These are phyloP conservation scores for Xylariales sp. DNA, from an alignment of 2,329 filamentous ascomycete genomes.

Conservation along the genomic window DNA sequence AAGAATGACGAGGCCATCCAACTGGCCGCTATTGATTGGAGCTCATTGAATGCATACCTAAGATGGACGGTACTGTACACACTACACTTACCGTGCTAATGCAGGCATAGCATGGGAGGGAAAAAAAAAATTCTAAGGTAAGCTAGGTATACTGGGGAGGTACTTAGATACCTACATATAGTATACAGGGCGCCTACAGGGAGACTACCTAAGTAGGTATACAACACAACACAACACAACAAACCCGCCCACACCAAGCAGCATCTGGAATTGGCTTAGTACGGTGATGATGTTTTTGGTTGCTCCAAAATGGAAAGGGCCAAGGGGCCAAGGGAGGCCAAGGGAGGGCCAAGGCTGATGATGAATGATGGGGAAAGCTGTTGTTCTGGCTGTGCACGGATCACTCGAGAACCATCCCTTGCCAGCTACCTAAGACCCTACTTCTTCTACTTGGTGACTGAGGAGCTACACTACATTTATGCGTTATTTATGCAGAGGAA, in stretches of 20 bases:
- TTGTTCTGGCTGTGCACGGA: constrained; percentile 17
- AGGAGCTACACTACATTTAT: no score
- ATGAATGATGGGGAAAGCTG: neutral
- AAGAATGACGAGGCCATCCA: constrained; percentile 49
- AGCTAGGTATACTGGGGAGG: no score
- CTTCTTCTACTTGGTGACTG: neutral
- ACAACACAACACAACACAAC: neutral
- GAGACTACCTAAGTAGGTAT: constrained; percentile 6
- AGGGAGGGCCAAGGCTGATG: constrained; percentile 12
- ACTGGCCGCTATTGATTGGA: constrained; percentile 46
- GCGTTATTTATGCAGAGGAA: no score
- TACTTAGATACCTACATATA: no score
- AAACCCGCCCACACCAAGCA: no score
- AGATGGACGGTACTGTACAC: no score
- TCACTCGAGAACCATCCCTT: constrained; percentile 9
- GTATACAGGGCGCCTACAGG: no score
- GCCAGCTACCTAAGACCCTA: neutral
- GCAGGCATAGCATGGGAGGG: neutral
- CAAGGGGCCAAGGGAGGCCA: neutral
- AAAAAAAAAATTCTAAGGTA: constrained; percentile 34
- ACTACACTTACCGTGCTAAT: no score
- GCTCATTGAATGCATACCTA: constrained; percentile 39
- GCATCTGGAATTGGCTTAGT: constrained; percentile 32
- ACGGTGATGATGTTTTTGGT: constrained; percentile 30
- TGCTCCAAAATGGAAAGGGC: constrained; percentile 17